phyloP scores from a whole-genome alignment of 768 basidiomycete genomes.

The Pisolithus sp. region DNA sequence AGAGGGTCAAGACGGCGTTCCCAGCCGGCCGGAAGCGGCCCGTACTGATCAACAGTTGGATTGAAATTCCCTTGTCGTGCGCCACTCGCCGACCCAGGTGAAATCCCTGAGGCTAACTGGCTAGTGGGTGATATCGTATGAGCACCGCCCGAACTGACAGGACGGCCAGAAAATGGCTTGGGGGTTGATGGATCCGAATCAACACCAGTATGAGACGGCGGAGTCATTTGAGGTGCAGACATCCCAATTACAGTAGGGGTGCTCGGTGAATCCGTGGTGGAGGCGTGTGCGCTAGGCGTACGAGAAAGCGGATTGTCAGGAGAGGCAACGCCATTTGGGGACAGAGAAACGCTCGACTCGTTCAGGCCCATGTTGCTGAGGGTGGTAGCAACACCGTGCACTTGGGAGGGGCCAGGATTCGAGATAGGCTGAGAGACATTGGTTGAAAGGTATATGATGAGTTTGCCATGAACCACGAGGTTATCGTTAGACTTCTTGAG shows the following conservation, averaged over 20 bases:
- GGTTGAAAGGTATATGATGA: constrained; percentile 94
- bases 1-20: constrained; percentile 96
- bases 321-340: constrained; percentile 33
- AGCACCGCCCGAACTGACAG: constrained; percentile 30
- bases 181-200: constrained; percentile 25
- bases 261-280: constrained; percentile 37
- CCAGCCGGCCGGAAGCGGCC: constrained; percentile 88
- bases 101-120: constrained; percentile 21
- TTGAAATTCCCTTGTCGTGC: constrained; percentile 80
- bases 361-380: constrained; percentile 57
- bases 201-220: constrained; percentile 19
- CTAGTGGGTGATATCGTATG: constrained; percentile 13
- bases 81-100: constrained; percentile 37
- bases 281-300: constrained; percentile 61
- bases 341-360: constrained; percentile 53
- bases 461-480: constrained; percentile 93
- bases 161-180: constrained; percentile 26
- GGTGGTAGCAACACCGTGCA: constrained; percentile 50
- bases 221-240: constrained; percentile 29
- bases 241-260: constrained; percentile 33
- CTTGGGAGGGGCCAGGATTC: constrained; percentile 76
- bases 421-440: constrained; percentile 79
- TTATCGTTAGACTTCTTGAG: constrained; percentile 99
- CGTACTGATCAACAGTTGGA: constrained; percentile 90
- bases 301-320: constrained; percentile 48